Base-by-base conservation (phyloP, 2,329 filamentous ascomycete species). In the Arthroderma sp. region DNA sequence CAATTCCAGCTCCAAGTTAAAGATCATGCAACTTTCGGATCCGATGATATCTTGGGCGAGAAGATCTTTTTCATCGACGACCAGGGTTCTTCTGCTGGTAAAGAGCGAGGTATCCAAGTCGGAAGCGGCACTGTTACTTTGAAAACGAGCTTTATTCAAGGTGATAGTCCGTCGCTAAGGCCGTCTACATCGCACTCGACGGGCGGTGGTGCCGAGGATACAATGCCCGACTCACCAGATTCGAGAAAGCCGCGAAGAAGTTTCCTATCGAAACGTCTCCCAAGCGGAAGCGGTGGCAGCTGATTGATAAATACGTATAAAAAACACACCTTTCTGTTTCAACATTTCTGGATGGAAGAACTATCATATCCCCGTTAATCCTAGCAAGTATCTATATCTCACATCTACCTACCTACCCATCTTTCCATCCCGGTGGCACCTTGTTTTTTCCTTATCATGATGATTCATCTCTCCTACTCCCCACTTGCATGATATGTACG, bases 1-100 rank as follows among this genome's bases (percentile, higher is more conserved):
- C 80, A 85, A 58, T 96, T 95, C 74, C 83, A 86, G 60, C 61
- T 98, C 49, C 76, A 84, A 51, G 87, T 87, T 50, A 87, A 87
- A 60, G 83, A 87, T 55, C 86, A 94, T 58, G 78, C 83, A 56
- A 84, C 80, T 1, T 89, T 96, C 58, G 83, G 85, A 42, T 82
- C 79, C 47, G 86, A 93, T 59, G 82, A 88, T 45, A 77, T 82
- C 48, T 73, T 98, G 0, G 91, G 91, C 43, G 88, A 96, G 58
- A 77, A 77, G 4, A 61, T 83, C n/a, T 94, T 94, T 67, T 88
- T 93, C 59, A 77, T 98, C n/a, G 86, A 89, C 51, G 89, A 98
- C 59, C 74, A 77, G 51, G 71, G 74, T 6, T 75, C 72, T 1
- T 75, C 77, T 2, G 68, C 71, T 1, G 77, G 76, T 7, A 69